Evolutionary conservation across 2,329 filamentous ascomycete species (phyloP).

Genomic region (Pezicula neosporulosa): DNA sequence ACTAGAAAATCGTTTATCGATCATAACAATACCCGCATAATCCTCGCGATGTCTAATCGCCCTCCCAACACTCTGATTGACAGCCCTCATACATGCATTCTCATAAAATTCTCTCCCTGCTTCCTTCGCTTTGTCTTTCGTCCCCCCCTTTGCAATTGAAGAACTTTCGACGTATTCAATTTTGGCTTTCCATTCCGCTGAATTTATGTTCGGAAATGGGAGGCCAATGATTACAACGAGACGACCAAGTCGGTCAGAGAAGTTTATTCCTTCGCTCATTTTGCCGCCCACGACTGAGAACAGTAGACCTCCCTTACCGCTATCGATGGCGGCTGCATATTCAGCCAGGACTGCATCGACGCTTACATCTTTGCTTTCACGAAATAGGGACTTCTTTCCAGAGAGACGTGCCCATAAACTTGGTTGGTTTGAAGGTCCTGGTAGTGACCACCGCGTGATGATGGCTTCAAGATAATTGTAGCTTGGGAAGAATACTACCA

Average conservation of each 20-base stretch:
- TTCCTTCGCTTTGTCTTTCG: conserved; percentile 40
- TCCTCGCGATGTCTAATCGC: conserved; percentile 86
- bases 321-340: conserved; percentile 67
- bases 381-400: conserved; percentile 59
- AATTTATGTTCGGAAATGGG: conserved; percentile 87
- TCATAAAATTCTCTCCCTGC: conserved; percentile 80
- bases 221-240: conserved; percentile 90
- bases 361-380: conserved; percentile 47
- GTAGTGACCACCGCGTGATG: conserved; percentile 55
- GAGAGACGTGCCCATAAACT: conserved; percentile 36
- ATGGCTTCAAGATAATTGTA: conserved; percentile 86
- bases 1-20: conserved; percentile 77
- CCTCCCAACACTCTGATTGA: conserved; percentile 93
- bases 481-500: conserved; percentile 94
- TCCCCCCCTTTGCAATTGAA: conserved; percentile 35
- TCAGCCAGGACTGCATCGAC: conserved; percentile 64
- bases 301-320: conserved; percentile 68
- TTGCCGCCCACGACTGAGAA: conserved; percentile 92
- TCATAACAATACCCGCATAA: conserved; percentile 84
- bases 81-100: conserved; percentile 92
- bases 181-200: conserved; percentile 90
- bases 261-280: conserved; percentile 97
- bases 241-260: conserved; percentile 84
- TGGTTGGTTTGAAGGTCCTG: conserved; percentile 6
- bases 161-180: conserved; percentile 78